phyloP scores from a whole-genome alignment of 2,329 filamentous ascomycete genomes.

The Paecilomyces sp. region DNA sequence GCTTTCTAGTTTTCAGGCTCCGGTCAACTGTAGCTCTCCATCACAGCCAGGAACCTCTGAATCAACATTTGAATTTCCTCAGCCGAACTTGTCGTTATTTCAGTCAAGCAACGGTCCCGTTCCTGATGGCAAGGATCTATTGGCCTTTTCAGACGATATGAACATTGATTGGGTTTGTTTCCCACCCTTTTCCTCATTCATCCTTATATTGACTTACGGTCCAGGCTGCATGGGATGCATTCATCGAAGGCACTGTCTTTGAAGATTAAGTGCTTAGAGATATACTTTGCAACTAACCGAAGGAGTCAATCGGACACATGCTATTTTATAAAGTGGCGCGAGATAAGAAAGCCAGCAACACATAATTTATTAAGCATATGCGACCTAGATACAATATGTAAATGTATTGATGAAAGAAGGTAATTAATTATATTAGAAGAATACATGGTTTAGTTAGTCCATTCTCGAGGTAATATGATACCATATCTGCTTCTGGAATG shows the following conservation, averaged over 20 bases:
- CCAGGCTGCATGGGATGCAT: slow-evolving; percentile 5
- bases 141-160: slow-evolving; percentile 3
- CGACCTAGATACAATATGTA: too few relatives aligned
- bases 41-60: background rate
- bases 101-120: background rate
- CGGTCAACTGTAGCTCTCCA: background rate
- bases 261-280: background rate
- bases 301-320: too few relatives aligned
- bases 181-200: background rate
- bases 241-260: slow-evolving; percentile 4
- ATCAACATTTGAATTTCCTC: background rate
- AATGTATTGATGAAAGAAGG: too few relatives aligned
- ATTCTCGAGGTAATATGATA: too few relatives aligned
- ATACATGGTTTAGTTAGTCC: too few relatives aligned
- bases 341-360: too few relatives aligned
- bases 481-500: too few relatives aligned
- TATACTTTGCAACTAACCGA: too few relatives aligned
- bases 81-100: background rate
- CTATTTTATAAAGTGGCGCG: too few relatives aligned
- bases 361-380: too few relatives aligned
- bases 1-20: slow-evolving; percentile 2
- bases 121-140: slow-evolving; percentile 1
- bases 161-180: slow-evolving; percentile 7
- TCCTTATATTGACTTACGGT: background rate
- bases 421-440: too few relatives aligned